Evolutionary conservation across 345 rosid genomes (phyloP).

Genomic region (Pugionium cornutum): DNA sequence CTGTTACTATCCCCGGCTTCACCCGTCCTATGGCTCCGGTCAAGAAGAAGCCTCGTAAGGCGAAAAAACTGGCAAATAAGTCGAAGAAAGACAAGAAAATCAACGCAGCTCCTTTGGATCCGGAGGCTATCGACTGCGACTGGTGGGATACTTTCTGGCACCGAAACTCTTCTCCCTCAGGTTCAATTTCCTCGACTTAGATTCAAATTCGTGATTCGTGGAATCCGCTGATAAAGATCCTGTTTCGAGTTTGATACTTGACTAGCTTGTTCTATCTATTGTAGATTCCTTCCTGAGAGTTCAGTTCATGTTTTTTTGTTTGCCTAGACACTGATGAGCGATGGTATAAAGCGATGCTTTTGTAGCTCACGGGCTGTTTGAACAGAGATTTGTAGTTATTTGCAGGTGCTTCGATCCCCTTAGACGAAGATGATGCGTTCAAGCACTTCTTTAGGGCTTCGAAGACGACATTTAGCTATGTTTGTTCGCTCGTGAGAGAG

Average conservation of each 20-base stretch:
- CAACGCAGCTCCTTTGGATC: constrained; percentile 56
- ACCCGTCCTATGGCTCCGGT: constrained; percentile 52
- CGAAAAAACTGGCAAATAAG: constrained; percentile 40
- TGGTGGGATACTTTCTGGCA: constrained; percentile 93
- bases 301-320: not conserved
- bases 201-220: too few relatives aligned
- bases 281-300: not conserved
- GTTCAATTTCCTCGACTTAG: constrained; percentile 35
- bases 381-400: constrained; percentile 6
- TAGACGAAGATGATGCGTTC: constrained; percentile 81
- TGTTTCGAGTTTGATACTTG: not conserved
- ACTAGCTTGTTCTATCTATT: not conserved
- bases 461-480: constrained; percentile 76
- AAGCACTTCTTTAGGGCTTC: constrained; percentile 88
- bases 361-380: not conserved
- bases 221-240: too few relatives aligned
- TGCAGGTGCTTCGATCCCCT: constrained; percentile 48
- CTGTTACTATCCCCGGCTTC: not conserved
- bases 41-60: constrained; percentile 54
- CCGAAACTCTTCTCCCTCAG: constrained; percentile 69
- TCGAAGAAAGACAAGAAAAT: constrained; percentile 55
- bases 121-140: constrained; percentile 71
- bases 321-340: not conserved
- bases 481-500: constrained; percentile 83
- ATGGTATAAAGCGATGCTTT: not conserved